Base-by-base conservation (phyloP, 805 yeast species). In the Kazachstania kunashirensis region DNA sequence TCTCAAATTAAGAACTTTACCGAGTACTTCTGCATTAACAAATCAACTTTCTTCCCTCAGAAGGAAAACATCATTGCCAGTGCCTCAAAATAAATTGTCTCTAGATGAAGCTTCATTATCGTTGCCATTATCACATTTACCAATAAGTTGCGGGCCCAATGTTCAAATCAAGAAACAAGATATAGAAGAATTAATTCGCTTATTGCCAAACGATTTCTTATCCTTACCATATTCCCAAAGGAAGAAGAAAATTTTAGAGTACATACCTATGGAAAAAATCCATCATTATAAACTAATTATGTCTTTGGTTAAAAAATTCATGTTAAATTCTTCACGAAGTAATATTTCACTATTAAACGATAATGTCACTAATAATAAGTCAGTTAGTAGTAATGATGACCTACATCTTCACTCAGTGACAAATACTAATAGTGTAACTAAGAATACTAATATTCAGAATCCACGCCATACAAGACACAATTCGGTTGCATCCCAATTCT, bases 151-250 rank as follows among this genome's bases (percentile, higher is more conserved):
- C 7, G n/a, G 7, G 1, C 21, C 19, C 21, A 21, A 24, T n/a
- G 16, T 19, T 23, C 12, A 10, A 9, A 24, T 33, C 13, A 33
- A 14, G n/a, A 36, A 12, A 4, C 57, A 50, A 16, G 62, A 59
- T 21, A 55, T 62, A 8, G 49, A 50, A n/a, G 40, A 49, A 13
- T 34, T 66, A 7, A 50, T 59, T 12, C 49, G 47, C 4, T 48
- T 52, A 34, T 50, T 75, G 16, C 83, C 83, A 0, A 54, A 64
- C 1, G 68, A 75, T 47, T 77, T 75, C 48, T 60, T 65, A 39
- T 70, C 68, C 17, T 57, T 75, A 41, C 81, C 82, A 0, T 76
- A 76, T 49, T 73, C 81, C 1, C 79, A 73, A 46, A 59, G 84
- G 36, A 70, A 73, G 39, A 73, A 64, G 43, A 40, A 62, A 2